Evolutionary conservation across 1,284 basidiomycete genomes (phyloP), one percentile per base, ranked within the genome.

Genomic region (Ustilago lituana): DNA sequence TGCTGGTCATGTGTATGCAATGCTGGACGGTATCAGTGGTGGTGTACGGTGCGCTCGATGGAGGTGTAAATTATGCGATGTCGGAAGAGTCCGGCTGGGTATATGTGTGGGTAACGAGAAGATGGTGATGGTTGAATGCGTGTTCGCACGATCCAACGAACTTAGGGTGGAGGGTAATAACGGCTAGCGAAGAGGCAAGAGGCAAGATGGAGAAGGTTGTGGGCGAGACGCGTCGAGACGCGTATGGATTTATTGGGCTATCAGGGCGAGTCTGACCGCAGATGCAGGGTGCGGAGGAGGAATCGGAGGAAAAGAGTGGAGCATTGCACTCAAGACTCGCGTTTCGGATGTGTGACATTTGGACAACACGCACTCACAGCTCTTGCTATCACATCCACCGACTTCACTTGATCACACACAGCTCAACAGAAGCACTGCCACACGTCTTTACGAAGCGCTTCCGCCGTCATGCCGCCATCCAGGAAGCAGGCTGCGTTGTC

Each of bases 171-270:
- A 29, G 27, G 27, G 12, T 29, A 29, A 29, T 6, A 29, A 12
- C 12, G 27, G n/a, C n/a, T n/a, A n/a, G n/a, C n/a, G n/a, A n/a
- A n/a, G n/a, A n/a, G n/a, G n/a, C n/a, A n/a, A n/a, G n/a, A n/a
- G 27, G 27, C n/a, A 35, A 9, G 31, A 12, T 31, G 32, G 38
- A n/a, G 31, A 27, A 17, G 36, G 35, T 9, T 9, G 49, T 22
- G 23, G 17, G n/a, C 26, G 40, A 27, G 33, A 23, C 52, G 52
- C 44, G 52, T 55, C 52, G 36, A 33, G 52, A 55, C 52, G 52
- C 52, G 52, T 47, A 40, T n/a, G 41, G n/a, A 33, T n/a, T 29
- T 39, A 39, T 39, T 36, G 35, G 24, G n/a, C n/a, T n/a, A n/a
- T n/a, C n/a, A n/a, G n/a, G n/a, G n/a, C n/a, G n/a, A n/a, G n/a